These are phyloP conservation scores for Helichrysum umbraculigerum DNA, from an alignment of 129 eudicot species.

Conservation along the genomic window DNA sequence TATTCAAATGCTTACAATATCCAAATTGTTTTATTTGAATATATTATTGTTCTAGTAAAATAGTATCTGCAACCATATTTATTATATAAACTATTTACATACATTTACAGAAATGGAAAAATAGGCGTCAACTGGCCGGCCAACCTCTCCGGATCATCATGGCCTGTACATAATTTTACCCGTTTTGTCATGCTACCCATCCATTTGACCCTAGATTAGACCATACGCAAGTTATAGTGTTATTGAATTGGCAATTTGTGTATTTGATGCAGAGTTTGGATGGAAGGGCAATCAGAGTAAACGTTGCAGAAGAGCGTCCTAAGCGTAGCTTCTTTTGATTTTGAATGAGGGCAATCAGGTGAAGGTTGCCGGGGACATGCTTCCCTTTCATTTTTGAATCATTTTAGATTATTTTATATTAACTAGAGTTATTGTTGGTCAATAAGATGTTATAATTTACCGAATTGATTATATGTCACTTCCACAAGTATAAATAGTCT, in stretches of 20 bases:
- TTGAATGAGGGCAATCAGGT: constrained; percentile 7
- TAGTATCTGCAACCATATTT: neutral
- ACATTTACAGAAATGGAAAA: neutral
- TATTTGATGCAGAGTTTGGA: constrained; percentile 61
- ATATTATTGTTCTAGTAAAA: neutral
- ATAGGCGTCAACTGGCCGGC: neutral
- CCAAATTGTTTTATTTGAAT: neutral
- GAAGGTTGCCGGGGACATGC: constrained; percentile 8
- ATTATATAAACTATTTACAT: too few species aligned
- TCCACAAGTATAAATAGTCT: constrained; percentile 9
- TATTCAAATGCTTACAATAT: neutral
- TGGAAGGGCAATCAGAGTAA: constrained; percentile 74
- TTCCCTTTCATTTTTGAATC: constrained; percentile 29
- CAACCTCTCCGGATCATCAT: neutral
- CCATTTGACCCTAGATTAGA: neutral
- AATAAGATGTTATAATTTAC: constrained; percentile 1
- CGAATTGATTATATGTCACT: neutral
- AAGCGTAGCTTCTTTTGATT: constrained; percentile 40
- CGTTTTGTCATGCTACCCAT: neutral
- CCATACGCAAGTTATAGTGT: neutral
- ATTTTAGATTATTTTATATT: constrained; percentile 16
- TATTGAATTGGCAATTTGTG: constrained; percentile 1
- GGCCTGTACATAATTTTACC: neutral
- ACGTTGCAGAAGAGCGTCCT: constrained; percentile 68
- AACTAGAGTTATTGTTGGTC: constrained; percentile 24